Percentiles rank a stretch among this genome's conserved stretches.
These are phyloP conservation scores for Nicotiana knightiana DNA, from an alignment of 257 asterid species.

Conservation along the genomic window DNA sequence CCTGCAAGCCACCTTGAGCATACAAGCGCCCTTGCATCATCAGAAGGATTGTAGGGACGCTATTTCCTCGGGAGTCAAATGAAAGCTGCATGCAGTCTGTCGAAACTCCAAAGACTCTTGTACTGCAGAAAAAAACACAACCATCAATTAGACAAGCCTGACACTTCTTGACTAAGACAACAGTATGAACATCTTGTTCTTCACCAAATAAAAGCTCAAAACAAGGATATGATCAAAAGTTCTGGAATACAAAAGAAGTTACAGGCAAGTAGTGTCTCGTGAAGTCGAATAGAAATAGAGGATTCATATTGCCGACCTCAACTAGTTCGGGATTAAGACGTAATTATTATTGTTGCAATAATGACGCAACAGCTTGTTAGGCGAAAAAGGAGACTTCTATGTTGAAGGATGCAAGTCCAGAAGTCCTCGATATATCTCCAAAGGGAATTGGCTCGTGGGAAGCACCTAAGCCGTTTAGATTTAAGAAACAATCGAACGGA, in stretches of 20 bases:
- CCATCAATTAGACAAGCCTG: not conserved
- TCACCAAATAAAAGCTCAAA: not conserved
- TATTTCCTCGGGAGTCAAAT: constrained; percentile 72
- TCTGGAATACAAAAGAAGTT: not conserved
- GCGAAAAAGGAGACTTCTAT: not conserved
- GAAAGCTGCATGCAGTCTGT: constrained; percentile 96
- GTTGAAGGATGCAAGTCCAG: not conserved
- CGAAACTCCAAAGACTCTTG: constrained; percentile 89
- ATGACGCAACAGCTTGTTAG: not conserved
- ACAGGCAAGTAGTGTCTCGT: not conserved
- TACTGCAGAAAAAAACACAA: constrained; percentile 29
- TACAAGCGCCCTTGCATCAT: constrained; percentile 88
- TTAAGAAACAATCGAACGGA: no score
- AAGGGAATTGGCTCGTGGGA: no score
- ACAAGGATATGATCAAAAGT: not conserved
- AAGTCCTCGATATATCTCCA: not conserved
- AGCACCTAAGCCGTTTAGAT: no score
- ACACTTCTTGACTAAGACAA: not conserved
- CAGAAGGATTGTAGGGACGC: constrained; percentile 75
- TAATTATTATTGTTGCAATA: not conserved
- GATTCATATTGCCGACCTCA: not conserved
- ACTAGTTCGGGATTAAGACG: not conserved
- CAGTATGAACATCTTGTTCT: not conserved
- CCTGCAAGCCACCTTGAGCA: constrained; percentile 78
- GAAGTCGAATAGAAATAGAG: not conserved